phyloP scores from a whole-genome alignment of 1,284 basidiomycete species.

The Farysia itapuensis region DNA sequence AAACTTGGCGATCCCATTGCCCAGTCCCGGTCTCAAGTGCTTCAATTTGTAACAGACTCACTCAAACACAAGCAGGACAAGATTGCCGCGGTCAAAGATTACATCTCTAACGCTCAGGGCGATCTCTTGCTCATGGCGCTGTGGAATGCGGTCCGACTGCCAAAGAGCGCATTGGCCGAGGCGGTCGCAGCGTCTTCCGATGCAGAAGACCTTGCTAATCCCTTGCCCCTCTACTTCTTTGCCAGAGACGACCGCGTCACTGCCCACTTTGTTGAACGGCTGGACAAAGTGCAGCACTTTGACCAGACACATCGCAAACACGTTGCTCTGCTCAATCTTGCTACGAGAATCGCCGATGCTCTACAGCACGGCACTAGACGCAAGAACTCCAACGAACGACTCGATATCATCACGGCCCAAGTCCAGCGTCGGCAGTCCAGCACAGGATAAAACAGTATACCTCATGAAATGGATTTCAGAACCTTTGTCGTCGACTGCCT shows the following conservation, averaged over 20 bases:
- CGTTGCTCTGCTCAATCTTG: slow-evolving; percentile 16
- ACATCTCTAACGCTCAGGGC: slow-evolving; percentile 49
- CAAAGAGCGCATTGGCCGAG: background rate
- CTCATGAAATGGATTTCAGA: too few relatives aligned
- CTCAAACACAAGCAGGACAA: slow-evolving; percentile 31
- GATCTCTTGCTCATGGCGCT: slow-evolving; percentile 54
- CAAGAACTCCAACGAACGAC: slow-evolving; percentile 21
- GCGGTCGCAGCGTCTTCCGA: background rate
- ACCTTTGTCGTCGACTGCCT: background rate
- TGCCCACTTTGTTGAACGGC: slow-evolving; percentile 11
- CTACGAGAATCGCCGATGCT: slow-evolving; percentile 5
- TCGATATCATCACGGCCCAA: slow-evolving; percentile 9
- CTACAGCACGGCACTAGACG: slow-evolving; percentile 24
- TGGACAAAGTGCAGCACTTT: slow-evolving; percentile 6
- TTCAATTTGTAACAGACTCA: slow-evolving; percentile 44
- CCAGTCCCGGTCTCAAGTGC: slow-evolving; percentile 28
- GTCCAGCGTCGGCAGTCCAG: background rate
- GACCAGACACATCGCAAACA: background rate
- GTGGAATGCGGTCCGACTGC: slow-evolving; percentile 39
- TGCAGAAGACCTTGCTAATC: slow-evolving; percentile 20
- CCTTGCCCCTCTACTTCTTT: slow-evolving; percentile 46
- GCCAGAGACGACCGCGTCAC: slow-evolving; percentile 49
- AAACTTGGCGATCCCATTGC: slow-evolving; percentile 19
- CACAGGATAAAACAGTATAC: too few relatives aligned
- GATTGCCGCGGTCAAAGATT: slow-evolving; percentile 52